phyloP scores from a whole-genome alignment of 2,329 filamentous ascomycete genomes.

The Colletotrichum sojae region DNA sequence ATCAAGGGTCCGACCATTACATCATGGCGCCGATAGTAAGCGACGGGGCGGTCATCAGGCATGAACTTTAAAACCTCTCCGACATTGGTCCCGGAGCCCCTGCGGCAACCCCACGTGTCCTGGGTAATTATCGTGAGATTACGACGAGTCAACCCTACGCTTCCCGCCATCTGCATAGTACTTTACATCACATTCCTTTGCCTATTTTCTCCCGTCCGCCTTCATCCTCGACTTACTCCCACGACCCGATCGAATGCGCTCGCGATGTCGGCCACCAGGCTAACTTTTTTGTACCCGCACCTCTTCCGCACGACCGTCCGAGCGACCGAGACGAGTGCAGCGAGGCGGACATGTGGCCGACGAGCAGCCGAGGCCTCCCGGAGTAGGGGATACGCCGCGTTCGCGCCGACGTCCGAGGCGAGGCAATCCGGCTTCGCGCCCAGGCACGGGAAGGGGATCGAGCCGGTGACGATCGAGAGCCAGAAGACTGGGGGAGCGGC shows the following conservation, averaged over 20 bases:
- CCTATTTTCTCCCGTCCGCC: neutral
- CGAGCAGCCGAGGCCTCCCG: conserved; percentile 44
- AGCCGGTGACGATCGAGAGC: conserved; percentile 59
- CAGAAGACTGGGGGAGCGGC: conserved; percentile 40
- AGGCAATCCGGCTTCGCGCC: conserved; percentile 63
- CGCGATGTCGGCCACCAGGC: conserved; percentile 71
- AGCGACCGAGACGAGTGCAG: neutral
- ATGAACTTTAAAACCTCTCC: conserved; percentile 11
- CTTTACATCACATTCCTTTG: too few species aligned
- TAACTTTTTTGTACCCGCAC: conserved; percentile 79
- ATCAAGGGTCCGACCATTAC: conserved; percentile 22
- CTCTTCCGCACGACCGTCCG: conserved; percentile 67
- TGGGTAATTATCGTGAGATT: conserved; percentile 32
- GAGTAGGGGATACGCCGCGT: conserved; percentile 50
- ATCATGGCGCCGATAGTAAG: conserved; percentile 31
- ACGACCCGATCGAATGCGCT: neutral
- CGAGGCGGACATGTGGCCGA: conserved; percentile 53
- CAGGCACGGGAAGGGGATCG: conserved; percentile 73
- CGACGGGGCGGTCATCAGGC: neutral
- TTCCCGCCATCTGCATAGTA: too few species aligned
- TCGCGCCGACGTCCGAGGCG: conserved; percentile 52
- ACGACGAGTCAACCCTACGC: neutral
- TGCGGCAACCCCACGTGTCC: conserved; percentile 25
- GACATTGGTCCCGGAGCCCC: conserved; percentile 15
- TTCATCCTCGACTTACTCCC: neutral